Evolutionary conservation across 441 rosid species (phyloP).

Genomic region (Geranium incanum): DNA sequence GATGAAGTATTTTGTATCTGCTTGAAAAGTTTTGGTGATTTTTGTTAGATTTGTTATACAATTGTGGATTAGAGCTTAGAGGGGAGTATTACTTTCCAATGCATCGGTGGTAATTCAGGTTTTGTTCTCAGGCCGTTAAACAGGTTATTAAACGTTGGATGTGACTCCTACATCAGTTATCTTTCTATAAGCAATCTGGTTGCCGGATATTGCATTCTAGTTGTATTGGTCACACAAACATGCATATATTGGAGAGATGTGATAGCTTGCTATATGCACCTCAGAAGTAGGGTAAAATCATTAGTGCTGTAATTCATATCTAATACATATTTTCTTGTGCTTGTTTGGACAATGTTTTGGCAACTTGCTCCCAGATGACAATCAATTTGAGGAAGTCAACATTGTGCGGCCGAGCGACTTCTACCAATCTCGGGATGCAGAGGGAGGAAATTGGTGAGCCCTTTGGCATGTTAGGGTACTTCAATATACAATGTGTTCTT

Average conservation of each 20-base stretch:
- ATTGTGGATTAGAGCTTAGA: neutral
- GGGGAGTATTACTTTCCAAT: neutral
- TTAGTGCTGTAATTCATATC: neutral
- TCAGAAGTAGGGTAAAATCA: neutral
- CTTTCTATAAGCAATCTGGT: neutral
- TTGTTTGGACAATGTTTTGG: conserved; percentile 3
- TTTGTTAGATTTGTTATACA: neutral
- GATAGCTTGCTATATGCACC: neutral
- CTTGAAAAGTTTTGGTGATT: neutral
- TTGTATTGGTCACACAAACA: neutral
- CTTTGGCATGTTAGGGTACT: neutral
- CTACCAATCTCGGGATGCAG: conserved; percentile 54
- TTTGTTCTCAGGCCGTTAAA: neutral
- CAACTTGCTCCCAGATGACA: conserved; percentile 44
- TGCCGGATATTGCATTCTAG: neutral
- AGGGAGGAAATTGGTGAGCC: conserved; percentile 43
- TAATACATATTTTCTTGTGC: conserved; percentile 8
- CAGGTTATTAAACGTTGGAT: neutral
- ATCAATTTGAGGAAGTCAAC: conserved; percentile 71
- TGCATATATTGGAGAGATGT: neutral
- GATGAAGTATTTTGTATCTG: neutral
- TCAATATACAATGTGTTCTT: neutral
- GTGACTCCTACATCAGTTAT: too few relatives aligned
- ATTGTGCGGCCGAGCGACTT: conserved; percentile 51
- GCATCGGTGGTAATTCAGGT: too few relatives aligned